Base-by-base conservation (phyloP, 495 filamentous ascomycete species). In the Cairneyella variabilis region DNA sequence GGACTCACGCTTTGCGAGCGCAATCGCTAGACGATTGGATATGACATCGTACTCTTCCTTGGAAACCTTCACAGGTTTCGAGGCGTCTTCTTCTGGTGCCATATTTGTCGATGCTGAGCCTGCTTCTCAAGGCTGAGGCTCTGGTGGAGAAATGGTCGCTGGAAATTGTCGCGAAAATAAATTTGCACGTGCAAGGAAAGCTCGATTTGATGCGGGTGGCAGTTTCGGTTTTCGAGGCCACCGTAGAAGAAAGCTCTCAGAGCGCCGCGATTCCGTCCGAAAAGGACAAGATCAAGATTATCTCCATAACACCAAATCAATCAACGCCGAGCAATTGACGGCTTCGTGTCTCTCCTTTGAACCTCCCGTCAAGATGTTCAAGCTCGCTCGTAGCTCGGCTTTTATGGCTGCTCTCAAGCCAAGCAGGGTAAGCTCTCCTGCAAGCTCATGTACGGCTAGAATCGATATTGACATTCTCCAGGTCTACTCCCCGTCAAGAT, bases 401-500 rank as follows among this genome's bases (percentile, higher is more conserved):
- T 70, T 89, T 62, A 75, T 78, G 60, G 75, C 83, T 64, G 85
- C 84, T 65, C 66, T 89, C 60, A 83, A 76, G 64, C 74, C 82
- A 69, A 73, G 73, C 60, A 79, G 76, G 69, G 86, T 88, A 70
- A 52, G 45, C 9, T 8, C 16, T 17, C 36, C 18, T 14, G 11
- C n/a, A 20, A 66, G 74, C 57, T 28, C 46, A 10, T 12, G 28
- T 25, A 12, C n/a, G 16, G 12, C 11, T 8, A n/a, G 3, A 14
- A 23, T 26, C 34, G 23, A 52, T 16, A 32, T 47, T 62, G 42
- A 61, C 41, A 59, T 48, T 16, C 36, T 58, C 28, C 32, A 65
- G 59, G 47, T 53, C 40, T 57, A 45, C 21, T 34, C 56, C 34
- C 41, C 62, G n/a, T 60, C 48, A 25, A 56, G 62, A 49, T 58